phyloP scores from a whole-genome alignment of 1,139 yeast species.

The Magnusiomyces starmeri region DNA sequence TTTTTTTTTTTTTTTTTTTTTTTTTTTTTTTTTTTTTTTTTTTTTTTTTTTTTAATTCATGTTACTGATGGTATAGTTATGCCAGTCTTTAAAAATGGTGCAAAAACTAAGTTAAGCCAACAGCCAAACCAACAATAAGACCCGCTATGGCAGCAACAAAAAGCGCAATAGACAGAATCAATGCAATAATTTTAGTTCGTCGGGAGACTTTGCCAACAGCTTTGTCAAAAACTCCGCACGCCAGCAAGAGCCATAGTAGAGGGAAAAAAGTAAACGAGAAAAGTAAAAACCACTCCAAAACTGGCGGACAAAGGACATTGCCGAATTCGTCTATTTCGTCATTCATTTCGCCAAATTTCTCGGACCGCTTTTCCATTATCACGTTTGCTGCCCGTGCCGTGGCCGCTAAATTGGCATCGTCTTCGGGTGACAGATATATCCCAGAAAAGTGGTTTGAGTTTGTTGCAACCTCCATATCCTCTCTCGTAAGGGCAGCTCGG shows the following conservation, averaged over 20 bases:
- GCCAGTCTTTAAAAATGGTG: too few relatives aligned
- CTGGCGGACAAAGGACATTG: constrained; percentile 8
- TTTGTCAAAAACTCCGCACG: constrained; percentile 13
- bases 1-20: too few relatives aligned
- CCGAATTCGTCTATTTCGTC: constrained; percentile 5
- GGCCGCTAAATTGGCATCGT: constrained; percentile 3
- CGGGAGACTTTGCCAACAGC: constrained; percentile 11
- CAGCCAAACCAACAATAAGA: constrained; percentile 13
- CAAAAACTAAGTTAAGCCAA: constrained; percentile 9
- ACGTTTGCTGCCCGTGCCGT: constrained; percentile 3
- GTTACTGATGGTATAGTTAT: too few relatives aligned
- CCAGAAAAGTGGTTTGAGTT: neutral
- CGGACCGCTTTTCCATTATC: neutral
- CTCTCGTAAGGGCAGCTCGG: neutral
- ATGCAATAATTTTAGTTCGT: constrained; percentile 11
- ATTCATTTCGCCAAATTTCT: neutral
- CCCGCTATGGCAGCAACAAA: constrained; percentile 14
- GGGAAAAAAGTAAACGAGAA: constrained; percentile 12
- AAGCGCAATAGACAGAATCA: constrained; percentile 9
- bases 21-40: too few relatives aligned
- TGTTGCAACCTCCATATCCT: neutral
- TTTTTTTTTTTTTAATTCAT: too few relatives aligned
- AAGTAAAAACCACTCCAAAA: constrained; percentile 10
- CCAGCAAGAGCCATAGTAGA: constrained; percentile 16
- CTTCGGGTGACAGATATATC: neutral